Evolutionary conservation across 495 filamentous ascomycete species (phyloP).

Genomic region (Hypoxylon rickii): DNA sequence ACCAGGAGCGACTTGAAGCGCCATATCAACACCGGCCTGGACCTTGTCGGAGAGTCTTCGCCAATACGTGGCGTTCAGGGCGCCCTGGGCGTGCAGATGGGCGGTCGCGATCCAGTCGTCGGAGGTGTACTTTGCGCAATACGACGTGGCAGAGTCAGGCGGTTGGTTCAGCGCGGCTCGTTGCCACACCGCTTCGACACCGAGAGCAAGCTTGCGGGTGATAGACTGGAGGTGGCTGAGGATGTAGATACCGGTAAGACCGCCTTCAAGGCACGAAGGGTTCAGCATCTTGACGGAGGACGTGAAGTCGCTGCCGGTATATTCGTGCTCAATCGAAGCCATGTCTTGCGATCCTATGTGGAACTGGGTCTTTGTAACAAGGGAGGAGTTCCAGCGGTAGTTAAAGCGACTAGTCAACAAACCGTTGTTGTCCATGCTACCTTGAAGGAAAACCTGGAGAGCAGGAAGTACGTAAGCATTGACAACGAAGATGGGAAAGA

Average conservation of each 20-base stretch:
- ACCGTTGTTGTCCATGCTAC: slow-evolving; percentile 88
- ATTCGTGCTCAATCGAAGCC: slow-evolving; percentile 90
- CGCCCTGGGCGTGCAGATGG: slow-evolving; percentile 82
- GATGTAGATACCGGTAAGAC: slow-evolving; percentile 91
- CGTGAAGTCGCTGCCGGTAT: slow-evolving; percentile 88
- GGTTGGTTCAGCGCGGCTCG: slow-evolving; percentile 74
- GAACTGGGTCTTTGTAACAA: slow-evolving; percentile 83
- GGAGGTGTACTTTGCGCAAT: slow-evolving; percentile 86
- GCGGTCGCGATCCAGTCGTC: slow-evolving; percentile 89
- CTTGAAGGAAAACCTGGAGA: slow-evolving; percentile 87
- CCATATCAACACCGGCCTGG: slow-evolving; percentile 93
- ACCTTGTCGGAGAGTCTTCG: slow-evolving; percentile 90
- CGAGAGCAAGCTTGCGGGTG: slow-evolving; percentile 84
- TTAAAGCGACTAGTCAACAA: slow-evolving; percentile 82
- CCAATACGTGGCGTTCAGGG: slow-evolving; percentile 93
- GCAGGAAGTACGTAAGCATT: background rate
- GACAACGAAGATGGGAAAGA: background rate
- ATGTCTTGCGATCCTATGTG: slow-evolving; percentile 78
- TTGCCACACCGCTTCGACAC: slow-evolving; percentile 93
- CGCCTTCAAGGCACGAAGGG: slow-evolving; percentile 88
- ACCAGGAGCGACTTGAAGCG: slow-evolving; percentile 77
- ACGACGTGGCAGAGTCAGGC: slow-evolving; percentile 84
- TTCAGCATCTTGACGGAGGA: slow-evolving; percentile 90
- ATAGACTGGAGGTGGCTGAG: slow-evolving; percentile 93
- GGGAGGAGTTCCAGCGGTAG: slow-evolving; percentile 76